Percentiles rank a stretch among this genome's conserved stretches.
phyloP scores from a whole-genome alignment of 1,284 basidiomycete genomes.

The Sutorius eximius region DNA sequence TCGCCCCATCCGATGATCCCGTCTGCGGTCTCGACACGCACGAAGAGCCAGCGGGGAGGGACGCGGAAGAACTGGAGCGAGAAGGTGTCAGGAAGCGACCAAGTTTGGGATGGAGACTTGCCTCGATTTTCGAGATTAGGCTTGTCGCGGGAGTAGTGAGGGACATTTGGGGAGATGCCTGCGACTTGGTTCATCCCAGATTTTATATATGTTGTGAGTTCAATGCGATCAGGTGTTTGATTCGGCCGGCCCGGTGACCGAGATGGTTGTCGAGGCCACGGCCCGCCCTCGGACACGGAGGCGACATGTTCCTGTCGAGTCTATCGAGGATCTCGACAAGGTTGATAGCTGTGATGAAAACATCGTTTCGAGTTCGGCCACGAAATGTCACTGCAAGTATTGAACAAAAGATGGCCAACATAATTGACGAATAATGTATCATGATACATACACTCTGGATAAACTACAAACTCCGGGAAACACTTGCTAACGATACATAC shows the following conservation, averaged over 20 bases:
- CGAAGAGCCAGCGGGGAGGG: slow-evolving; percentile 76
- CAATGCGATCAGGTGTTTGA: slow-evolving; percentile 3
- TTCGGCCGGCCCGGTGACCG: background rate
- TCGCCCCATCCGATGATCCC: slow-evolving; percentile 74
- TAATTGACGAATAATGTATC: slow-evolving; percentile 23
- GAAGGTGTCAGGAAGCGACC: background rate
- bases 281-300: background rate
- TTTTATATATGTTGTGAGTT: background rate
- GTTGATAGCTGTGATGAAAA: no score
- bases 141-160: slow-evolving; percentile 14
- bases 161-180: slow-evolving; percentile 17
- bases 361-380: background rate
- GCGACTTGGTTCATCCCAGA: background rate
- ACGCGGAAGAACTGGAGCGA: slow-evolving; percentile 58
- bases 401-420: slow-evolving; percentile 7
- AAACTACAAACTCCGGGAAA: slow-evolving; percentile 8
- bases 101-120: background rate
- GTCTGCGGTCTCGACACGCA: slow-evolving; percentile 67
- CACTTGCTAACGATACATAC: slow-evolving; percentile 29
- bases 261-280: background rate
- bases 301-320: background rate
- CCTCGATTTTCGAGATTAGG: slow-evolving; percentile 26
- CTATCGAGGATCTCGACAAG: no score
- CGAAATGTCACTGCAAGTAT: background rate
- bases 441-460: slow-evolving; percentile 12